Percentiles rank a stretch among this genome's conserved stretches.
Evolutionary conservation across 2,329 filamentous ascomycete genomes (phyloP).

Genomic region (Ophiocordyceps australis): DNA sequence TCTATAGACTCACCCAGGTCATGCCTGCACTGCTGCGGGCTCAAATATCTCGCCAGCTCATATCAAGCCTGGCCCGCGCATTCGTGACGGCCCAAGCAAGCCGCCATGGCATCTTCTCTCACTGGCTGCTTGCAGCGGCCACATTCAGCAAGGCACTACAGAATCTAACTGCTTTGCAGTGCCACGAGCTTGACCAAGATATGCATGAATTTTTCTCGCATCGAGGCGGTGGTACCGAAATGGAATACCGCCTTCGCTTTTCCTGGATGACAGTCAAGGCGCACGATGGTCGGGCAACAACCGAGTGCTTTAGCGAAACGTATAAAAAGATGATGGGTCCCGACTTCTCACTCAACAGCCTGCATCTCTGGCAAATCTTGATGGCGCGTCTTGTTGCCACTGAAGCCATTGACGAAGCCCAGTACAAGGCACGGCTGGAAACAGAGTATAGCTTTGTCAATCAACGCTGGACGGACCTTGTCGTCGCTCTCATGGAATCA

Average conservation of each 20-base stretch:
- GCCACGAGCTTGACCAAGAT: constrained; percentile 2
- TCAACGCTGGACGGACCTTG: constrained; percentile 6
- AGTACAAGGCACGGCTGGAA: constrained; percentile 2
- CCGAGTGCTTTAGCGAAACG: constrained; percentile 3
- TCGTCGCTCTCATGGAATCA: constrained; percentile 3
- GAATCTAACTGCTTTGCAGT: constrained; percentile 2
- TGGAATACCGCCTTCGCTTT: constrained; percentile 3
- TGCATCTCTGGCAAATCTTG: constrained; percentile 8
- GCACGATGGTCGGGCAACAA: constrained; percentile 3
- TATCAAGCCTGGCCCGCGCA: constrained; percentile 3
- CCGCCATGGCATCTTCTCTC: constrained; percentile 3
- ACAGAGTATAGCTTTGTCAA: constrained; percentile 2
- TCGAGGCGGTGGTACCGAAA: constrained; percentile 2
- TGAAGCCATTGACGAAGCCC: constrained; percentile 1
- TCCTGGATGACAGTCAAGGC: constrained; percentile 8
- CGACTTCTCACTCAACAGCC: constrained; percentile 1
- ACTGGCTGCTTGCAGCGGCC: constrained; percentile 5
- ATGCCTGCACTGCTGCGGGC: constrained; percentile 5
- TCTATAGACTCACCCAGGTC: constrained; percentile 4
- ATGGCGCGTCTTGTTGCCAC: constrained; percentile 4
- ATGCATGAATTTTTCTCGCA: constrained; percentile 4
- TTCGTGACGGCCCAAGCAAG: constrained; percentile 6
- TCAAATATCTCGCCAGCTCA: constrained; percentile 3
- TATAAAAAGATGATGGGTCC: constrained; percentile 1
- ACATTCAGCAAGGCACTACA: constrained; percentile 5